Conservation (phyloP, 345 rosid species). For the Eucalyptus victrix region DNA sequence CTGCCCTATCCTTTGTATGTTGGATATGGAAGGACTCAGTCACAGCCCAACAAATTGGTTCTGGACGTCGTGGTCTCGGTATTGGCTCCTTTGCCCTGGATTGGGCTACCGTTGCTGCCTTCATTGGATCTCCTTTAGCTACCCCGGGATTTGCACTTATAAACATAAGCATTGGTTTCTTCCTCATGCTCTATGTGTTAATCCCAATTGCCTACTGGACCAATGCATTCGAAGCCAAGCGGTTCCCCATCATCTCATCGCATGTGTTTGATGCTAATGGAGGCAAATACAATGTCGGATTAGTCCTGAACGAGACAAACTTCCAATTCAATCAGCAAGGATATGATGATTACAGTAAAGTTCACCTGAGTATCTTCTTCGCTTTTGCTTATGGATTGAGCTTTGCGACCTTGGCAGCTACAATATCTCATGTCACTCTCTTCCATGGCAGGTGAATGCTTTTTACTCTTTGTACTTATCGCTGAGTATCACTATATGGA, state of each 20-base stretch:
- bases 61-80: slow-evolving; percentile 27
- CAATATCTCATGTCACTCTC: slow-evolving; percentile 21
- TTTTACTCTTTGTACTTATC: neutral
- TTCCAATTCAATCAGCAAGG: slow-evolving; percentile 14
- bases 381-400: slow-evolving; percentile 22
- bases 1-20: slow-evolving; percentile 28
- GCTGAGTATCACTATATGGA: neutral
- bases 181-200: slow-evolving; percentile 2
- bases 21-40: slow-evolving; percentile 34
- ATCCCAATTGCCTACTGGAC: slow-evolving; percentile 23
- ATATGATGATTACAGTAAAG: slow-evolving; percentile 24
- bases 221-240: slow-evolving; percentile 23
- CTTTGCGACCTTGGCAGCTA: slow-evolving; percentile 21
- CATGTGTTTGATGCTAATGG: slow-evolving; percentile 20
- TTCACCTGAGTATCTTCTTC: slow-evolving; percentile 19
- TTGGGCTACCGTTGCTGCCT: slow-evolving; percentile 24
- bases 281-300: slow-evolving; percentile 7
- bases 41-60: slow-evolving; percentile 30
- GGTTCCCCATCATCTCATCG: slow-evolving; percentile 30
- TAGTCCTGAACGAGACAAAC: slow-evolving; percentile 7
- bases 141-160: slow-evolving; percentile 20
- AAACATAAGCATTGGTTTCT: slow-evolving; percentile 8
- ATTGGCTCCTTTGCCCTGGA: slow-evolving; percentile 25
- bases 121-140: slow-evolving; percentile 24
- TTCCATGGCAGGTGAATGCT: slow-evolving; percentile 24